Conservation (phyloP, 2,329 filamentous ascomycete genomes). For the Scytalidium sp. region DNA sequence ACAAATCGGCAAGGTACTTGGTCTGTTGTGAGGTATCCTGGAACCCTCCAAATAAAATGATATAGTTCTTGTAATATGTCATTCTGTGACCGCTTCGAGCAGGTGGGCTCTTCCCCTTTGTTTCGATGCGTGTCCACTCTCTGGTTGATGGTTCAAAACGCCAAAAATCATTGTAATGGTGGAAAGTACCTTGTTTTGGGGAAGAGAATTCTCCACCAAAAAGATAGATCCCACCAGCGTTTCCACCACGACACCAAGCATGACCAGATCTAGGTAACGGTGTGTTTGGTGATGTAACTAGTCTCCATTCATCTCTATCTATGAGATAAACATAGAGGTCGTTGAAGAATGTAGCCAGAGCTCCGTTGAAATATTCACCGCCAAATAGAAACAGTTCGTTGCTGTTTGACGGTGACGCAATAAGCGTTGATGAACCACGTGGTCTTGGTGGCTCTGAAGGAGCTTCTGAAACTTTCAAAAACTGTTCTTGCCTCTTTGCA, state of each 20-base stretch:
- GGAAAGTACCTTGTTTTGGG: slow-evolving; percentile 96
- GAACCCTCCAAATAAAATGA: slow-evolving; percentile 93
- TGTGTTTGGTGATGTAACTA: slow-evolving; percentile 85
- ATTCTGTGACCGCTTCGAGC: slow-evolving; percentile 91
- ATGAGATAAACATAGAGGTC: slow-evolving; percentile 70
- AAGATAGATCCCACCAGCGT: slow-evolving; percentile 77
- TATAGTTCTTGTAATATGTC: slow-evolving; percentile 96
- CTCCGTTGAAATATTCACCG: slow-evolving; percentile 94
- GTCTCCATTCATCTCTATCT: slow-evolving; percentile 85
- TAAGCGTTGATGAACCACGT: slow-evolving; percentile 74
- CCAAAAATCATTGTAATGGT: slow-evolving; percentile 99
- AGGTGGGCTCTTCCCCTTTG: slow-evolving; percentile 71
- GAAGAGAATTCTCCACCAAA: slow-evolving; percentile 97
- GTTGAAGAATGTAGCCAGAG: slow-evolving; percentile 71
- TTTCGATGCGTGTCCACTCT: slow-evolving; percentile 90
- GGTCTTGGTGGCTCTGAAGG: slow-evolving; percentile 71
- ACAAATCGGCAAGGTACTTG: slow-evolving; percentile 89
- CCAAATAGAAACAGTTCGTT: slow-evolving; percentile 91
- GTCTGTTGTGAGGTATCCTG: slow-evolving; percentile 95
- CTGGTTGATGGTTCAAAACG: slow-evolving; percentile 76
- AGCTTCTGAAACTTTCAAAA: slow-evolving; percentile 87
- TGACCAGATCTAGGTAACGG: slow-evolving; percentile 89
- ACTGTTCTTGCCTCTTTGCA: slow-evolving; percentile 87
- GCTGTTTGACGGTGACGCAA: slow-evolving; percentile 80
- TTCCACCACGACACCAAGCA: slow-evolving; percentile 89